These are phyloP conservation scores for Annulohypoxylon truncatum DNA, from an alignment of 2,329 filamentous ascomycete genomes.

Conservation along the genomic window DNA sequence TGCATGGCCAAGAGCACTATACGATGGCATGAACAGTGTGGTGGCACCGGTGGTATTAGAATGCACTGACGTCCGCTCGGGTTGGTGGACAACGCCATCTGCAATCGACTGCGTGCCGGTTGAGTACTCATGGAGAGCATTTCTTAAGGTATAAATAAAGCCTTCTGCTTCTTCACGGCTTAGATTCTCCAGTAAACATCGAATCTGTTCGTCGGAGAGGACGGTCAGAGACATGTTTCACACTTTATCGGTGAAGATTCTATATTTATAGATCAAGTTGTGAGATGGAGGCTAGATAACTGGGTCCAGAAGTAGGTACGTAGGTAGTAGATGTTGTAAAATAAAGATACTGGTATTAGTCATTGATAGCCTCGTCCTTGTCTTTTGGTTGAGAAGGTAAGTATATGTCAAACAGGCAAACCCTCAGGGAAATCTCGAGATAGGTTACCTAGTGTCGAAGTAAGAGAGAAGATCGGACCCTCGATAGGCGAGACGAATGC, in stretches of 20 bases:
- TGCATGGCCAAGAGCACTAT: slow-evolving; percentile 70
- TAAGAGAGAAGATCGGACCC: slow-evolving; percentile 17
- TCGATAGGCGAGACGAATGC: slow-evolving; percentile 10
- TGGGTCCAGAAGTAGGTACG: neutral
- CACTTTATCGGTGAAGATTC: neutral
- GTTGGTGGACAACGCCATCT: slow-evolving; percentile 64
- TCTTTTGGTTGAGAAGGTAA: neutral
- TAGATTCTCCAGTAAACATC: slow-evolving; percentile 64
- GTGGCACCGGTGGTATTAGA: slow-evolving; percentile 64
- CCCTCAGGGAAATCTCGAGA: slow-evolving; percentile 11
- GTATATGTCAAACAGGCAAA: neutral
- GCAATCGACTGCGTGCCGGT: slow-evolving; percentile 61
- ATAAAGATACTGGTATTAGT: slow-evolving; percentile 1
- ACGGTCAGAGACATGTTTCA: slow-evolving; percentile 66
- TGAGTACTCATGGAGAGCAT: slow-evolving; percentile 71
- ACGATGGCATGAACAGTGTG: slow-evolving; percentile 81
- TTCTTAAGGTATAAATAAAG: slow-evolving; percentile 62
- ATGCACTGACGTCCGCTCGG: slow-evolving; percentile 62
- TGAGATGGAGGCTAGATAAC: slow-evolving; percentile 10
- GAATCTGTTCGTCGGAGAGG: slow-evolving; percentile 68
- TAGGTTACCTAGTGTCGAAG: slow-evolving; percentile 1
- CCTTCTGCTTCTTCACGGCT: slow-evolving; percentile 63
- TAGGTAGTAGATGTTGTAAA: neutral
- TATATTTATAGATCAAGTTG: slow-evolving; percentile 6
- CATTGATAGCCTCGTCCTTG: slow-evolving; percentile 3